phyloP scores from a whole-genome alignment of 495 filamentous ascomycete species.

The Aspergillus incahuasiensis region DNA sequence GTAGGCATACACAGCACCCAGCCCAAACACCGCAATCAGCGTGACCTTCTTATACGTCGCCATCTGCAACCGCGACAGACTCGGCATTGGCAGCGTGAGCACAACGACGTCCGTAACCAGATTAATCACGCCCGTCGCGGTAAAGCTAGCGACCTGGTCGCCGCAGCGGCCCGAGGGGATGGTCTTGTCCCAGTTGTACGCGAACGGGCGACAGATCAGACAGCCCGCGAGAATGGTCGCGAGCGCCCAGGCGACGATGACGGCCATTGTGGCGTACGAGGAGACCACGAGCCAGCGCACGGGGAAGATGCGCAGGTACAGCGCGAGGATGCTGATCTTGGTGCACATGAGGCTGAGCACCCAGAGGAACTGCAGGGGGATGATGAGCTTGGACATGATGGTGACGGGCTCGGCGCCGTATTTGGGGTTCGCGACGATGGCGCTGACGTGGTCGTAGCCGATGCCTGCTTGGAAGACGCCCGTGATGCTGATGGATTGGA shows the following conservation, averaged over 20 bases:
- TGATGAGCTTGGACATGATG: conserved; percentile 13
- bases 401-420: conserved; percentile 15
- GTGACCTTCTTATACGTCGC: conserved; percentile 17
- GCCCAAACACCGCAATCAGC: conserved; percentile 14
- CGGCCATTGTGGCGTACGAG: conserved; percentile 17
- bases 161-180: conserved; percentile 43
- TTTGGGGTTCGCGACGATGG: background rate
- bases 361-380: conserved; percentile 19
- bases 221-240: conserved; percentile 26
- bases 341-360: conserved; percentile 22
- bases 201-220: conserved; percentile 47
- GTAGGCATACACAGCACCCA: conserved; percentile 13
- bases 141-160: conserved; percentile 26
- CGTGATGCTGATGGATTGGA: conserved; percentile 14
- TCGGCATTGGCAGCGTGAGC: conserved; percentile 25
- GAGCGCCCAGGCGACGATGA: conserved; percentile 22
- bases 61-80: conserved; percentile 16
- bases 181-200: conserved; percentile 41
- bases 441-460: conserved; percentile 10
- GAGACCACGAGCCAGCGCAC: conserved; percentile 11
- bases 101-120: conserved; percentile 45
- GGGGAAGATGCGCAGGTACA: conserved; percentile 33
- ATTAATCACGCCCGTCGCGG: conserved; percentile 35
- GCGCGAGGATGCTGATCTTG: conserved; percentile 31
- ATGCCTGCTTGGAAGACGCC: conserved; percentile 15